Evolutionary conservation across 2,329 filamentous ascomycete genomes (phyloP), one percentile per base, ranked within the genome.

Genomic region (Fusarium foetens): DNA sequence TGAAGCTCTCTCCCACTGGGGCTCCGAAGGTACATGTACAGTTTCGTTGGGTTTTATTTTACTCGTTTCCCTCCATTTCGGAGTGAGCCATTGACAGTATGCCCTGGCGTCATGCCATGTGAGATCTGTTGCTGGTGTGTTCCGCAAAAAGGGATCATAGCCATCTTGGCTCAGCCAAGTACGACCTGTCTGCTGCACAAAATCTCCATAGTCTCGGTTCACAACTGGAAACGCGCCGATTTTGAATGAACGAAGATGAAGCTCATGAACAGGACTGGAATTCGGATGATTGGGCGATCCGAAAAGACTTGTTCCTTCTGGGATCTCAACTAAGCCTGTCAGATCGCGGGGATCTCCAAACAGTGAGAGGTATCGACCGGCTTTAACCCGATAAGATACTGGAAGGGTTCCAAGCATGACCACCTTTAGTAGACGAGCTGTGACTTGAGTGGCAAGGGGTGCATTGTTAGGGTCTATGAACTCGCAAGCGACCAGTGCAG

Each of bases 311-410:
- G 48, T 51, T 10, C 31, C n/a, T 25, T 25, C 48, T 36, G 48
- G 11, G 8, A 51, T 7, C 1, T 14, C n/a, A 5, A 51, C 48
- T 11, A 51, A 36, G 3, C 16, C 17, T 19, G 0, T 0, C 16
- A 51, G 11, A 10, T 51, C n/a, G 16, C 48, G 48, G 4, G 48
- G 31, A 14, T 51, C 31, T 7, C 48, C 31, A 51, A 51, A 51
- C 10, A 23, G 14, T 19, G 48, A 51, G 5, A 51, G 48, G 1
- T 51, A 51, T n/a, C 48, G 48, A 36, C 48, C 31, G 5, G 31
- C 48, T 3, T 8, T 8, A 36, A 7, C 31, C 21, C 48, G 11
- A 36, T 51, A 6, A 13, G 8, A 25, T 25, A 36, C 21, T 3
- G 48, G 31, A 8, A 51, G 16, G 21, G 11, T 36, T 27, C 31